A percentile compares a stretch with the other conserved stretches of the same genome.
Conservation (phyloP, 148 eudicot genomes). For the Polygonum maritimum region DNA sequence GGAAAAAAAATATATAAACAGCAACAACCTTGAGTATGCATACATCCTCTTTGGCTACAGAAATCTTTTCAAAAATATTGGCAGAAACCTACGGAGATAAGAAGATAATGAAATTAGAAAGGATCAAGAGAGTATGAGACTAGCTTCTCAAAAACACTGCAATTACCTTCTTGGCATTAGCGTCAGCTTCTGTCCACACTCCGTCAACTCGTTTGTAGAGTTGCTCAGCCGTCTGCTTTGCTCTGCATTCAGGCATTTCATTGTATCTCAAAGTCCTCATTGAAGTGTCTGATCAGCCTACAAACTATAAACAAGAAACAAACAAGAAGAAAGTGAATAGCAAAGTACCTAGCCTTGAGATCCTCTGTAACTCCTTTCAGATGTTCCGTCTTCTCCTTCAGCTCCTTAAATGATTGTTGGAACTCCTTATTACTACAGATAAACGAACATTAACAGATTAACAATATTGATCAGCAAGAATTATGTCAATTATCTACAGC, state of each 20-base stretch:
- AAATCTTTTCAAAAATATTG: constrained; percentile 67
- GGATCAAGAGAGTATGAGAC: background rate
- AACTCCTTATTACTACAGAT: constrained; percentile 61
- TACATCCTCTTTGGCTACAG: constrained; percentile 84
- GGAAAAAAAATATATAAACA: background rate
- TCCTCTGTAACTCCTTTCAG: constrained; percentile 73
- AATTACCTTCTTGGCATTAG: constrained; percentile 74
- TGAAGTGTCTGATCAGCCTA: constrained; percentile 46
- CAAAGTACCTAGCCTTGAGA: constrained; percentile 70
- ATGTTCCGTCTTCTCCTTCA: constrained; percentile 79
- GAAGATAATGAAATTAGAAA: background rate
- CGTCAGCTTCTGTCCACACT: constrained; percentile 91
- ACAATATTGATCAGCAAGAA: background rate
- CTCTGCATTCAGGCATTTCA: constrained; percentile 71
- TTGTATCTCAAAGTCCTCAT: constrained; percentile 49
- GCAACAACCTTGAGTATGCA: background rate
- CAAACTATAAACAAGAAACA: constrained; percentile 12
- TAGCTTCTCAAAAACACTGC: too few relatives aligned
- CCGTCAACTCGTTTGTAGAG: constrained; percentile 91
- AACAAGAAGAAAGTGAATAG: background rate
- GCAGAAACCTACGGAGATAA: constrained; percentile 47
- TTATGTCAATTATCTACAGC: constrained; percentile 5
- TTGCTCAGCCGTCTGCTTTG: constrained; percentile 87
- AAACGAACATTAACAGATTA: background rate
- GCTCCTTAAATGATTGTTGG: constrained; percentile 65